Base-by-base conservation (phyloP, 768 basidiomycete genomes). In the Suillus plorans region DNA sequence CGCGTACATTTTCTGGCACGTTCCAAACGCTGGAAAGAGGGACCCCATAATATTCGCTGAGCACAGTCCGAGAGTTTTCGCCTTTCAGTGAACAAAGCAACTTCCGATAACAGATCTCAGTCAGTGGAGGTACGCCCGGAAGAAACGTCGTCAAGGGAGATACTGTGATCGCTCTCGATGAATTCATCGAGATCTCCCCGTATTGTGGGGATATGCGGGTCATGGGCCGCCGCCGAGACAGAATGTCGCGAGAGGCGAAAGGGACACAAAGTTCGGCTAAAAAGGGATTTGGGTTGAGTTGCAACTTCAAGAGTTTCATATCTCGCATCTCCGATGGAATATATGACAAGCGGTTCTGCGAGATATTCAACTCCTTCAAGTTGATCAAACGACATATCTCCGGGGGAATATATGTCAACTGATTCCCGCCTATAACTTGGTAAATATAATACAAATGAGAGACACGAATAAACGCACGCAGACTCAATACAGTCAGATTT, bases 301-400 rank as follows among this genome's bases (percentile, higher is more conserved):
- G 67, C 6, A 91, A 76, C 10, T 71, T 78, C 22, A 71, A 70
- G 1, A 91, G 77, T n/a, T 72, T 78, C 84, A 90, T 86, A 37
- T 76, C 71, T n/a, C 82, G 73, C 71, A 92, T 82, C 70, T 92
- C 89, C 8, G 86, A 82, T 16, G 91, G 91, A 0, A 92, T 73
- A 72, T 83, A 89, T 62, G 72, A 69, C 2, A 92, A 74, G 39
- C 76, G 73, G 72, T 92, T 92, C 61, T 81, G 79, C 0, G 87
- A 80, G 4, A 92, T 69, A 65, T 90, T 89, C 8, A 92, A 79
- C 52, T 87, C 83, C 58, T 79, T 78, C 3, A 92, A 80, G 58
- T 83, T 82, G 10, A 70, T 77, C 20, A 92, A 78, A 7, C 77
- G 77, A 22, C 74, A 78, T 42, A 92, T 87, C 60, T 89, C 89